These are phyloP conservation scores for Pseudopyrenochaeta lycopersici DNA, from an alignment of 2,329 filamentous ascomycete genomes.

Conservation along the genomic window DNA sequence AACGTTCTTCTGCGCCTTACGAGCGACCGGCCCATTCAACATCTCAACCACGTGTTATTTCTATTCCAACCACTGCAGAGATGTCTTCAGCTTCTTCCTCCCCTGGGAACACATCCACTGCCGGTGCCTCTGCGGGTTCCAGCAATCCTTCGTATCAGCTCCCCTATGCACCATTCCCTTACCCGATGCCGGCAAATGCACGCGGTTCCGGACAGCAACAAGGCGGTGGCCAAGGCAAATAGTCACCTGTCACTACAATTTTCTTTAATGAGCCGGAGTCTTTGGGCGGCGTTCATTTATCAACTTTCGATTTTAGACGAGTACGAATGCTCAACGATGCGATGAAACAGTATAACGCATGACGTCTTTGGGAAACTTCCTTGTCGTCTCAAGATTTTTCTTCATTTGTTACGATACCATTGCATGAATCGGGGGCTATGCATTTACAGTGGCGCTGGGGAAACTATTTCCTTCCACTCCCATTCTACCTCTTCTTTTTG, in stretches of 20 bases:
- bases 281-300: constrained; percentile 1
- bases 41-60: constrained; percentile 20
- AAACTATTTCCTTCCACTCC: constrained; percentile 14
- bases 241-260: constrained; percentile 11
- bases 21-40: constrained; percentile 16
- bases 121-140: constrained; percentile 38
- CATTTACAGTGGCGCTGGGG: constrained; percentile 15
- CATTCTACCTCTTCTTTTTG: neutral
- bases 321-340: constrained; percentile 1
- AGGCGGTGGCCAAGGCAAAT: constrained; percentile 28
- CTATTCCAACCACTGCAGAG: constrained; percentile 8
- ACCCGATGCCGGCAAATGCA: constrained; percentile 43
- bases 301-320: neutral
- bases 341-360: neutral
- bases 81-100: constrained; percentile 49
- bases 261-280: neutral
- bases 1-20: constrained; percentile 21
- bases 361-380: neutral
- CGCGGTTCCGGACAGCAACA: constrained; percentile 31
- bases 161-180: constrained; percentile 49
- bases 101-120: constrained; percentile 41
- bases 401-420: neutral
- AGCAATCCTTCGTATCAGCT: constrained; percentile 41
- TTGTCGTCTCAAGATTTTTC: neutral
- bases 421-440: constrained; percentile 11